Evolutionary conservation across 2,329 filamentous ascomycete genomes (phyloP), one percentile per base, ranked within the genome.

Genomic region (Cadophora sp.): DNA sequence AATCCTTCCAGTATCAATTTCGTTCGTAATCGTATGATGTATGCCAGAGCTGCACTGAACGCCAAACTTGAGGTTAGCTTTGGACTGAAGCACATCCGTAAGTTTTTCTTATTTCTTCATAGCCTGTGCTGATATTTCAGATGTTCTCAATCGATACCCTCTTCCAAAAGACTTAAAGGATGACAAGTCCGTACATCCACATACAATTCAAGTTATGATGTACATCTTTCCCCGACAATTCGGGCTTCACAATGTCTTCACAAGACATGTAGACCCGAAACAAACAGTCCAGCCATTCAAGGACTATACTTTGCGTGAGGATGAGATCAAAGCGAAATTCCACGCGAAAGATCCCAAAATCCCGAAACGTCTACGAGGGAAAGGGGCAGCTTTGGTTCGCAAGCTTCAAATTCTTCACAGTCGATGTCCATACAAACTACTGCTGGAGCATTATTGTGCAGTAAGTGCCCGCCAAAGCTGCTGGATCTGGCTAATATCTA

Each of bases 201-300:
- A 91, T 70, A 92, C 89, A 0, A 76, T 89, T 12, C 92, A 91
- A 73, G 80, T 97, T 24, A 88, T 97, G 86, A 96, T 95, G 83
- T 95, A 98, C 79, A 89, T 99, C 1, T 99, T 99, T 74, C 96
- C 96, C 37, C 86, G 91, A 12, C 94, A 98, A 76, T 98, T 97
- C 76, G 88, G 88, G 16, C 82, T 99, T 3, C 93, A 97, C 76
- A 99, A 98, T 79, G 93, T 91, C n/a, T 97, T 98, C 77, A 93
- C 89, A 0, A 92, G 89, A 5, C 80, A 82, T 3, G 84, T 91
- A 19, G 86, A 96, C 77, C 77, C 77, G 26, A 85, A 81, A 60
- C 87, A 92, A 74, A 95, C 91, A 0, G 83, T 87, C 0, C 91
- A 95, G 73, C 86, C 86, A 29, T 90, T 95, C 75, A 92, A 93